Evolutionary conservation across 2,329 filamentous ascomycete genomes (phyloP), one percentile per base, ranked within the genome.

Genomic region (Chrysoporthe cubensis): DNA sequence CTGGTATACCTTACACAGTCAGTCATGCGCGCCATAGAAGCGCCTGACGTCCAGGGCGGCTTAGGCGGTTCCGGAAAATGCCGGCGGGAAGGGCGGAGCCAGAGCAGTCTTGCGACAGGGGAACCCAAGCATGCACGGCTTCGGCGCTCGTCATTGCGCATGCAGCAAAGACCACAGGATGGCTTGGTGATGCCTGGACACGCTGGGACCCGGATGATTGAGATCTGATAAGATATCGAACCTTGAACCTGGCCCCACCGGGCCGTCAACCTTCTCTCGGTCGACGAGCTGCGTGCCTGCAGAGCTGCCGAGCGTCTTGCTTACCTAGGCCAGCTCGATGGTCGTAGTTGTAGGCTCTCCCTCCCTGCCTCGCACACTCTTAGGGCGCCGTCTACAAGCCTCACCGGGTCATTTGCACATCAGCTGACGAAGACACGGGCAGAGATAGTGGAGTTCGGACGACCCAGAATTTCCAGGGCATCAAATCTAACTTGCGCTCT

Each of bases 151-250:
- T 57, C 54, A 57, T 57, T 18, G 32, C 34, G 54, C 54, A 57
- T 57, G 54, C 54, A 57, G 54, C 54, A 40, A n/a, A 57, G 54
- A 21, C 54, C 54, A 40, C 34, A 57, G 7, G 18, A 40, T 21
- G 54, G 54, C 34, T 34, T 26, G n/a, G 34, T 26, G 50, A 54
- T 54, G 50, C 26, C 26, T 7, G 50, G 50, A 11, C 50, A 54
- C 21, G 50, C 11, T 32, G 14, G 26, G 50, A 4, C 21, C 50
- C 50, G 32, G 21, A 16, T 54, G 11, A 54, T 16, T 54, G 1
- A 34, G 50, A 57, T 57, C 54, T 57, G 54, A 57, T 57, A 57
- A 57, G 54, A 57, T 57, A 40, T 57, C 21, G 13, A 40, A 57
- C 54, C 34, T 57, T 57, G n/a, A 57, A 37, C 34, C 54, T 57